These are phyloP conservation scores for Candida tetrigidarum DNA, from an alignment of 1,139 yeast genomes.

Conservation along the genomic window DNA sequence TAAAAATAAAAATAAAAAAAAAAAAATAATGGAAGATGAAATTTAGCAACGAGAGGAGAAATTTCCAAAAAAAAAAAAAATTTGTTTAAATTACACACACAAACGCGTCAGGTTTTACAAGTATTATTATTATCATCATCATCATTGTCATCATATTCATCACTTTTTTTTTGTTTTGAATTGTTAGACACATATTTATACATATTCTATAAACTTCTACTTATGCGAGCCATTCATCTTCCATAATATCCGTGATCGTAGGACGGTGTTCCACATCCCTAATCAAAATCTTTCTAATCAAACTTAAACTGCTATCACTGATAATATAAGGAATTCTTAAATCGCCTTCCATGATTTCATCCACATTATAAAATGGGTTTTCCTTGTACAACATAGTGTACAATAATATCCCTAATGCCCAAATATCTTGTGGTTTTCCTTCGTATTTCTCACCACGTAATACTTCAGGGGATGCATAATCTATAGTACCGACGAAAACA, in stretches of 20 bases:
- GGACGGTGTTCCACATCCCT: slow-evolving; percentile 72
- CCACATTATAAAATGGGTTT: slow-evolving; percentile 93
- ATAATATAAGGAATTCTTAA: slow-evolving; percentile 67
- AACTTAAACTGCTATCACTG: slow-evolving; percentile 58
- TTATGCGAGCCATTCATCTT: slow-evolving; percentile 66
- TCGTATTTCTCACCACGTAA: slow-evolving; percentile 84
- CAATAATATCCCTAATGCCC: slow-evolving; percentile 93
- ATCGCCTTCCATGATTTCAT: slow-evolving; percentile 92
- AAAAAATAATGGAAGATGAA: too few relatives aligned
- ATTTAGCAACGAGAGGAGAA: too few relatives aligned
- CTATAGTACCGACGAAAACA: slow-evolving; percentile 96
- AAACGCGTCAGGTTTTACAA: not conserved
- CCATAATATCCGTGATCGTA: slow-evolving; percentile 66
- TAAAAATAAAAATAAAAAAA: not conserved
- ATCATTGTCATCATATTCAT: too few relatives aligned
- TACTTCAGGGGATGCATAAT: slow-evolving; percentile 97
- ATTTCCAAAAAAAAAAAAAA: not conserved
- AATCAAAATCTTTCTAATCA: slow-evolving; percentile 67
- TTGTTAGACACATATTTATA: not conserved
- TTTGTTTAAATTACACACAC: not conserved
- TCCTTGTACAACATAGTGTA: slow-evolving; percentile 93
- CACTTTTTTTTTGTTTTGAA: not conserved
- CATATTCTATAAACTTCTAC: slow-evolving; percentile 1
- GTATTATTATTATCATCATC: too few relatives aligned
- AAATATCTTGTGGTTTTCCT: slow-evolving; percentile 93